Conservation (phyloP, 2,329 filamentous ascomycete genomes). For the Biscogniauxia sp. region DNA sequence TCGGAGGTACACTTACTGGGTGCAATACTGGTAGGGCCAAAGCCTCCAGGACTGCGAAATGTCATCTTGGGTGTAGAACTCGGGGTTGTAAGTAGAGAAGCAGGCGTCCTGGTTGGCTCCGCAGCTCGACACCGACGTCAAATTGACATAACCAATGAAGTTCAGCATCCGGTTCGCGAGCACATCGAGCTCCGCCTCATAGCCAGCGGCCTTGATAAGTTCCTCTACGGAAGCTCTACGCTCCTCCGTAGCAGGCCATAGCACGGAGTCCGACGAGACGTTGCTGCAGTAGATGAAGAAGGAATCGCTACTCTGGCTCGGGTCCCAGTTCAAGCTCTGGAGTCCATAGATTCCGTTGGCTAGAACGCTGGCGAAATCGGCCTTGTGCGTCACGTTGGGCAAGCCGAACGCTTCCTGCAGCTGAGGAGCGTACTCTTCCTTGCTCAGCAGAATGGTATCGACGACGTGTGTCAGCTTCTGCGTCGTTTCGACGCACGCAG, state of each 20-base stretch:
- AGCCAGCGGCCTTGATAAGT: constrained; percentile 42
- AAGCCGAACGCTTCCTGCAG: constrained; percentile 47
- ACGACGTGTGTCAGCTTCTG: constrained; percentile 54
- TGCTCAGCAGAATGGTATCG: constrained; percentile 49
- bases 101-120: constrained; percentile 35
- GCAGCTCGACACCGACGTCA: constrained; percentile 26
- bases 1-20: constrained; percentile 42
- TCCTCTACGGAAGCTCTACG: constrained; percentile 36
- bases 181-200: constrained; percentile 35
- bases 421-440: constrained; percentile 41
- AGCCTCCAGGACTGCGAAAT: constrained; percentile 42
- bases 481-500: constrained; percentile 62
- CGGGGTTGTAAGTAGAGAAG: constrained; percentile 35
- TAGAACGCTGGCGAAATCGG: constrained; percentile 49
- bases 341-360: constrained; percentile 41
- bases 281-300: constrained; percentile 50
- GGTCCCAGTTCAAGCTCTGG: constrained; percentile 55
- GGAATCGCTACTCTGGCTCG: constrained; percentile 37
- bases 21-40: constrained; percentile 56
- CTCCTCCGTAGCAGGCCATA: constrained; percentile 42
- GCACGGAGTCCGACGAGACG: constrained; percentile 39
- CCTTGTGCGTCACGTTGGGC: constrained; percentile 40
- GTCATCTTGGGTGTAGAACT: constrained; percentile 35
- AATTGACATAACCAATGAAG: constrained; percentile 46
- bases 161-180: constrained; percentile 49